Evolutionary conservation across 2,329 filamentous ascomycete genomes (phyloP).

Genomic region (Lachnellula occidentalis): DNA sequence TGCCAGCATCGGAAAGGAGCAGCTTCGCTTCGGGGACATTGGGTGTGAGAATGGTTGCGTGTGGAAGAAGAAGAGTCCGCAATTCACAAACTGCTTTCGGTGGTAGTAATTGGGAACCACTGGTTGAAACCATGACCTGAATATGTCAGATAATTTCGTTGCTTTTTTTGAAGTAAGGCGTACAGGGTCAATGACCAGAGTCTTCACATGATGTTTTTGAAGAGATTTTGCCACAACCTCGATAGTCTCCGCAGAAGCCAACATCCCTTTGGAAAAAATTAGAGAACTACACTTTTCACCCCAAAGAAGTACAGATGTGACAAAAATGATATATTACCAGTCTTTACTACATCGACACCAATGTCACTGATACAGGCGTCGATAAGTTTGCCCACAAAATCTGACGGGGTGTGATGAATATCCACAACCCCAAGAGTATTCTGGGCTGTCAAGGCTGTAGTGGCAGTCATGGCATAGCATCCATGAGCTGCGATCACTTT

Average conservation of each 20-base stretch:
- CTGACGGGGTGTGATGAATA: slow-evolving; percentile 72
- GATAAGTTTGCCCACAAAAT: slow-evolving; percentile 80
- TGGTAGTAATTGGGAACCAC: slow-evolving; percentile 65
- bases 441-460: slow-evolving; percentile 91
- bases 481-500: slow-evolving; percentile 89
- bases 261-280: slow-evolving; percentile 58
- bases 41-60: slow-evolving; percentile 66
- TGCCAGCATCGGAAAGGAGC: slow-evolving; percentile 51
- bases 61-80: slow-evolving; percentile 54
- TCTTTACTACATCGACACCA: slow-evolving; percentile 85
- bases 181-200: slow-evolving; percentile 72
- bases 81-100: slow-evolving; percentile 57
- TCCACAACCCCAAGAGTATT: slow-evolving; percentile 81
- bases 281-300: slow-evolving; percentile 6
- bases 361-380: slow-evolving; percentile 80
- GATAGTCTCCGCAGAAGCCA: slow-evolving; percentile 68
- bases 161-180: background rate
- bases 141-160: slow-evolving; percentile 8
- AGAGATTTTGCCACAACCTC: slow-evolving; percentile 62
- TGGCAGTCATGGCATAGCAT: slow-evolving; percentile 94
- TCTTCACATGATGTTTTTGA: slow-evolving; percentile 48
- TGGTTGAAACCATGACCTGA: slow-evolving; percentile 88
- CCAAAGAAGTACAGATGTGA: background rate
- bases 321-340: slow-evolving; percentile 48
- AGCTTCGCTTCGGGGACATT: slow-evolving; percentile 71